phyloP scores from a whole-genome alignment of 2,329 filamentous ascomycete species.

The Talaromyces albobiverticillius region DNA sequence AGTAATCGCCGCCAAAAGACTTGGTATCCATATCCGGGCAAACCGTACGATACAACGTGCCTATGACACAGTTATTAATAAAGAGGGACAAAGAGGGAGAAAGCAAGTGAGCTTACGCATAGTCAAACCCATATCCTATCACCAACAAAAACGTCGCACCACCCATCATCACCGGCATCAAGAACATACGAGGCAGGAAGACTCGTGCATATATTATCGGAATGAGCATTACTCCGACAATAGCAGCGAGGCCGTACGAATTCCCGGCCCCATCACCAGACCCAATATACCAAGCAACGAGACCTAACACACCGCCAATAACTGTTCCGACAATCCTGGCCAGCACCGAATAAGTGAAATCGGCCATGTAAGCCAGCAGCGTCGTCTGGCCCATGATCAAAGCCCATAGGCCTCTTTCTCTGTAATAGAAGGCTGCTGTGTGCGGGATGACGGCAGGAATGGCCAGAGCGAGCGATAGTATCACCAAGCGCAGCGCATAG shows the following conservation, averaged over 20 bases:
- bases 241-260: constrained; percentile 49
- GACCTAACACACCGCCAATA: constrained; percentile 46
- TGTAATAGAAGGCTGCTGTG: constrained; percentile 50
- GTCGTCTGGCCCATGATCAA: constrained; percentile 52
- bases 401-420: constrained; percentile 53
- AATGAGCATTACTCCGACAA: constrained; percentile 30
- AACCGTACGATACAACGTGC: constrained; percentile 44
- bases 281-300: constrained; percentile 53
- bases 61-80: constrained; percentile 16
- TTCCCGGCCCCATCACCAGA: constrained; percentile 49
- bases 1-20: constrained; percentile 49
- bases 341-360: constrained; percentile 49
- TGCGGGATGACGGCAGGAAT: constrained; percentile 44
- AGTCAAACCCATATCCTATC: constrained; percentile 49
- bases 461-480: constrained; percentile 44
- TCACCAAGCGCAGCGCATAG: constrained; percentile 49
- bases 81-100: background rate
- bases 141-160: constrained; percentile 45
- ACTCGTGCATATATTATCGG: constrained; percentile 36
- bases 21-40: constrained; percentile 47
- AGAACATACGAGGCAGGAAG: constrained; percentile 28
- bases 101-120: constrained; percentile 24
- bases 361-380: constrained; percentile 50
- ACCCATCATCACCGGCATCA: constrained; percentile 37
- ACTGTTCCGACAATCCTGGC: constrained; percentile 44